Percentiles rank a stretch among this genome's conserved stretches.
These are phyloP conservation scores for Xylaria nigripes DNA, from an alignment of 495 filamentous ascomycete genomes.

Conservation along the genomic window DNA sequence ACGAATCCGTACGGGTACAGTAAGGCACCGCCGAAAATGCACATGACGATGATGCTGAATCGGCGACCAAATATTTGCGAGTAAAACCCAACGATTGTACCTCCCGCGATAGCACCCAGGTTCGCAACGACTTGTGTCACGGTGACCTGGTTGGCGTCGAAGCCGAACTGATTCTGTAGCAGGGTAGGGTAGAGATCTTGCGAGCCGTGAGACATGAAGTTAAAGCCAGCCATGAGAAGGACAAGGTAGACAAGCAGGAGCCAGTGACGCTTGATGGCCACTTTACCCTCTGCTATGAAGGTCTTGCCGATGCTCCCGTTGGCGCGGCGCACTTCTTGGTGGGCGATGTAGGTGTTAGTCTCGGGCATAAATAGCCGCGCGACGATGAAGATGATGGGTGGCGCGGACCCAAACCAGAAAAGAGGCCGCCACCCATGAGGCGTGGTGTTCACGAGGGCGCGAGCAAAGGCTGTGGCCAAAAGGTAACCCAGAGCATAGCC, in stretches of 20 bases:
- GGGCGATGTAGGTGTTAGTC: slow-evolving; percentile 58
- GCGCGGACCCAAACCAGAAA: slow-evolving; percentile 79
- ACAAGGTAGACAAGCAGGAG: slow-evolving; percentile 71
- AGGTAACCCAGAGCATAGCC: slow-evolving; percentile 87
- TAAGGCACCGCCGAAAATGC: slow-evolving; percentile 65
- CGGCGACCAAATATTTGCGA: slow-evolving; percentile 78
- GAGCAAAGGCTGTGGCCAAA: slow-evolving; percentile 67
- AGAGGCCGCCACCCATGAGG: slow-evolving; percentile 70
- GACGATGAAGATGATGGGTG: slow-evolving; percentile 71
- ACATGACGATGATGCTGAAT: slow-evolving; percentile 71
- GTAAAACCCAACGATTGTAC: slow-evolving; percentile 67
- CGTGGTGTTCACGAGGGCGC: slow-evolving; percentile 64
- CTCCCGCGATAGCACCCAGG: slow-evolving; percentile 69
- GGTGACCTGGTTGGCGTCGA: slow-evolving; percentile 62
- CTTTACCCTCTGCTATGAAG: slow-evolving; percentile 67
- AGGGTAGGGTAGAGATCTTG: slow-evolving; percentile 90
- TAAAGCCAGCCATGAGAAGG: slow-evolving; percentile 82
- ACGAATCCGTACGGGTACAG: slow-evolving; percentile 78
- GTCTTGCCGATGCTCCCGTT: slow-evolving; percentile 45
- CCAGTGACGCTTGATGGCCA: slow-evolving; percentile 72
- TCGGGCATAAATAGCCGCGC: slow-evolving; percentile 73
- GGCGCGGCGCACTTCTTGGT: slow-evolving; percentile 50
- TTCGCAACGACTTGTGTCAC: slow-evolving; percentile 82
- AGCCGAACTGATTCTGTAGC: slow-evolving; percentile 67
- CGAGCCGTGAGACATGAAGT: slow-evolving; percentile 89